Percentiles rank a stretch among this genome's conserved stretches.
These are phyloP conservation scores for Boletus fagicola DNA, from an alignment of 768 basidiomycete genomes.

Conservation along the genomic window DNA sequence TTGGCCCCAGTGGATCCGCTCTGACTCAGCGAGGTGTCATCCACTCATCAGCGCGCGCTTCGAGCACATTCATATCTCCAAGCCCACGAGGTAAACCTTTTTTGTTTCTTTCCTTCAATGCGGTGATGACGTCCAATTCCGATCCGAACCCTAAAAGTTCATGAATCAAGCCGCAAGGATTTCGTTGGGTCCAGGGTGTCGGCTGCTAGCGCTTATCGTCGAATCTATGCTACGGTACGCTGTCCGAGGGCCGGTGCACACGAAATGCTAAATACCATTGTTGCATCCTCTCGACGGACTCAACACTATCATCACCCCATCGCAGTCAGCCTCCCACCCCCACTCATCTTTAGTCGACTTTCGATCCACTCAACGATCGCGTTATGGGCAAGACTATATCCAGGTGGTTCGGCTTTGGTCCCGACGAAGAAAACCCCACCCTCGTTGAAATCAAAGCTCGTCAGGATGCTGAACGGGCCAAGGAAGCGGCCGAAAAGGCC, in stretches of 20 bases:
- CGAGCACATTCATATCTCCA: background rate
- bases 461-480: constrained; percentile 10
- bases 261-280: background rate
- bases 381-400: constrained; percentile 15
- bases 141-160: background rate
- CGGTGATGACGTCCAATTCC: background rate
- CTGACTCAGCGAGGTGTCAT: constrained; percentile 2
- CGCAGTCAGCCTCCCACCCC: background rate
- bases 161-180: background rate
- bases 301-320: background rate
- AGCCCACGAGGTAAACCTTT: background rate
- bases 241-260: background rate
- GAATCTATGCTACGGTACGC: background rate
- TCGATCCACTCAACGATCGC: background rate
- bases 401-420: constrained; percentile 2
- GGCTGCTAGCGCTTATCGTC: background rate
- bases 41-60: background rate
- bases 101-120: background rate
- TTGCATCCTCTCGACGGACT: background rate
- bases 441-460: constrained; percentile 12
- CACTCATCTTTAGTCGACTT: background rate
- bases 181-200: constrained; percentile 6
- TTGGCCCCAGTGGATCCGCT: background rate
- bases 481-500: background rate
- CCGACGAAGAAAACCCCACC: constrained; percentile 12